Base-by-base conservation (phyloP, 371 early-diverging fungal species). In the Saksenaea vasiformis region DNA sequence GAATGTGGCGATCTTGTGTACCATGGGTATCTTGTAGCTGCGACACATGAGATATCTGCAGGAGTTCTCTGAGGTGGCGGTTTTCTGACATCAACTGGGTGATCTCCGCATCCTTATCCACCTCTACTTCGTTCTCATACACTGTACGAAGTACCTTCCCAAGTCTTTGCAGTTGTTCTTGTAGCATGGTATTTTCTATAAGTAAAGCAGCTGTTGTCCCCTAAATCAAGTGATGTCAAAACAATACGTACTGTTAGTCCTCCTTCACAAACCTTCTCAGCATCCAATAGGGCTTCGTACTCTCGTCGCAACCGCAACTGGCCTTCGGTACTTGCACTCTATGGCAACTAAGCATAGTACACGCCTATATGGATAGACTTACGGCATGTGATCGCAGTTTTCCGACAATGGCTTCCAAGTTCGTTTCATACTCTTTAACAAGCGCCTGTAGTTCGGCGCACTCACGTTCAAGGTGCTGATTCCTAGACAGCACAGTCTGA, bases 201-300 rank as follows among this genome's bases (percentile, higher is more conserved):
- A 77, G 66, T 15, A 79, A 59, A 15, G 74, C 68, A 26, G 77
- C 68, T 5, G 80, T 77, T 28, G 70, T 75, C 3, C 70, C 71
- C 77, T 78, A 54, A 28, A 17, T 22, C 22, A 0, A 17, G 15
- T 4, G 26, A 15, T 39, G 17, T 56, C 9, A 27, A 1, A 24
- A 31, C 58, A 35, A n/a, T 22, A 11, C 13, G 3, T 36, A 27
- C 28, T 43, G 19, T 14, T 47, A 7, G 4, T 10, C 1, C 22
- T 19, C n/a, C 26, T 22, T 7, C 1, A n/a, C 35, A 31, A 56
- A 78, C 78, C 65, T 79, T 79, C 68, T 79, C 80, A 17, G 80
- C 80, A 56, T 79, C 71, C 47, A 79, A 54, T 31, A 79, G 41
- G 9, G 80, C 80, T 56, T 79, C 77, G 39, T 73, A 79, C 60